A percentile compares a stretch with the other conserved stretches of the same genome.
Evolutionary conservation across 768 basidiomycete genomes (phyloP).

Genomic region (Boletus sensibilis): DNA sequence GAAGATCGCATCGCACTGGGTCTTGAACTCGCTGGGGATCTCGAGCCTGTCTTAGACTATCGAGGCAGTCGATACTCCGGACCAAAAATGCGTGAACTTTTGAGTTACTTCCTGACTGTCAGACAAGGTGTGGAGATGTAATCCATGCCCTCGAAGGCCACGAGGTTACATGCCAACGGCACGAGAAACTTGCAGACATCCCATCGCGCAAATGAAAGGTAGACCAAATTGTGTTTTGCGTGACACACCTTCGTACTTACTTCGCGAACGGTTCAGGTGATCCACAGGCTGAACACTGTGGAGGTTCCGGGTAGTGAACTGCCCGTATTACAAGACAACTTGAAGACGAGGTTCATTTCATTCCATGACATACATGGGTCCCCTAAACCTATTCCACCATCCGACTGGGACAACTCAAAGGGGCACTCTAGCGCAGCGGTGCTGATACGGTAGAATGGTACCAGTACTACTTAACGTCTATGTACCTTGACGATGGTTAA

Average conservation of each 20-base stretch:
- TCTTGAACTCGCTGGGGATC: not conserved
- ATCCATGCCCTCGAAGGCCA: not conserved
- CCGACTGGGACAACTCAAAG: too few relatives aligned
- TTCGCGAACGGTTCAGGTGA: not conserved
- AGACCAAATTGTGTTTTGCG: not conserved
- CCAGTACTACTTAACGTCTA: not conserved
- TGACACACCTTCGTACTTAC: not conserved
- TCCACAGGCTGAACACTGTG: not conserved
- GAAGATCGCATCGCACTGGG: not conserved
- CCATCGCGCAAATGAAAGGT: not conserved
- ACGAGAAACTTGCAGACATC: not conserved
- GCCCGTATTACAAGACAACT: not conserved
- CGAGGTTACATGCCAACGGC: not conserved
- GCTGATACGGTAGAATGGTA: not conserved
- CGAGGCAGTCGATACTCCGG: too few relatives aligned
- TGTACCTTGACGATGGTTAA: not conserved
- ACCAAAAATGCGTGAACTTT: not conserved
- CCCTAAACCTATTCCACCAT: too few relatives aligned
- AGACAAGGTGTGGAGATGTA: not conserved
- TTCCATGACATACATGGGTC: too few relatives aligned
- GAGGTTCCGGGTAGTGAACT: not conserved
- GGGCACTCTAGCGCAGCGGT: too few relatives aligned
- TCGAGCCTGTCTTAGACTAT: not conserved
- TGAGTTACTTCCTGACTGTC: not conserved
- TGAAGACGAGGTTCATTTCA: not conserved